Evolutionary conservation across 495 filamentous ascomycete species (phyloP), one percentile per base, ranked within the genome.

Genomic region (Neurospora tetraspora): DNA sequence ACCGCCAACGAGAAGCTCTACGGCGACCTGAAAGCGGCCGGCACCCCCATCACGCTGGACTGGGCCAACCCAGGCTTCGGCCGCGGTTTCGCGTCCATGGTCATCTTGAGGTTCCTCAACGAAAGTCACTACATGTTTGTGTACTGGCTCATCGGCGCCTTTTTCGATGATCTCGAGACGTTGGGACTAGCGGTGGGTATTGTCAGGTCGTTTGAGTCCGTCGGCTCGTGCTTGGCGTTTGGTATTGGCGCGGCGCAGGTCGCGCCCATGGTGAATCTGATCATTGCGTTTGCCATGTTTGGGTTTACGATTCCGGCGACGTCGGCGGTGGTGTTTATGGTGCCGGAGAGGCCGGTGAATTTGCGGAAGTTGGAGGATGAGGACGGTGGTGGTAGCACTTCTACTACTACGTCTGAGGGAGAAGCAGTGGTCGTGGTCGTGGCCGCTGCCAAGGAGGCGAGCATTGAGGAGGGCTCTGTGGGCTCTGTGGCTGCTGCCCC

Each of bases 81-180:
- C 0, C 75, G 82, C 2, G 84, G 80, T 0, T 82, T 85, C 68
- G 82, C 79, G 0, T 79, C 77, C 10, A 82, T 83, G 75, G 80
- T 83, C 23, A 69, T 84, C 2, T 76, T 83, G 69, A 72, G 82
- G 16, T 82, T 85, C 72, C 75, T 82, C 39, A 83, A 82, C 74
- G 81, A 85, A 74, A 81, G 81, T 14, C 80, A 82, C 61, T 81
- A 82, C 73, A 83, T 85, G 77, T 83, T 82, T 75, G 78, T 81
- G 39, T 87, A 87, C 75, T 86, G 84, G 82, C 75, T 87, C 11
- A 76, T 87, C 0, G 83, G 85, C 27, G 82, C 83, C 4, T 87
- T 86, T 76, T 85, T 86, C 43, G 81, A 83, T 38, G 83, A 87
- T 72, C 76, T 87, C 68, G 83, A 83, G 73, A 84, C 81, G 1